Percentiles rank a stretch among this genome's conserved stretches.
Conservation (phyloP, 495 filamentous ascomycete species). For the Amorphotheca resinae region DNA sequence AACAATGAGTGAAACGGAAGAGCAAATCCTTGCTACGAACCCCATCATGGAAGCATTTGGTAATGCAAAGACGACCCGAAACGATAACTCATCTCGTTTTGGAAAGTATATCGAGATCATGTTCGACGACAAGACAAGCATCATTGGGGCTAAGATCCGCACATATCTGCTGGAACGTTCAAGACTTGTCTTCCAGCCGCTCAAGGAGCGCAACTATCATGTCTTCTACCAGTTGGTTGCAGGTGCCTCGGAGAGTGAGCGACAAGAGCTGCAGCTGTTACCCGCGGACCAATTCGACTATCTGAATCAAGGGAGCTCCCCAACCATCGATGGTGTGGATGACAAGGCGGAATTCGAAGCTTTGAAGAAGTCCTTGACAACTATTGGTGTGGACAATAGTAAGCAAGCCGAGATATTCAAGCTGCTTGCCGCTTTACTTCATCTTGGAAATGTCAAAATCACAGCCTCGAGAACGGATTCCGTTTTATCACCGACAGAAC, state of each 20-base stretch:
- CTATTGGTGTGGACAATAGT: conserved; percentile 66
- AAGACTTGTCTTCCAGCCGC: conserved; percentile 91
- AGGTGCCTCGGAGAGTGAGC: conserved; percentile 79
- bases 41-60: conserved; percentile 99
- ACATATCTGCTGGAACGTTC: conserved; percentile 95
- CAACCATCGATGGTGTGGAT: conserved; percentile 88
- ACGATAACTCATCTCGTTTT: conserved; percentile 98
- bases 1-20: conserved; percentile 94
- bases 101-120: conserved; percentile 99
- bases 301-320: conserved; percentile 87
- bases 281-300: conserved; percentile 89
- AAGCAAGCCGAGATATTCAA: conserved; percentile 82
- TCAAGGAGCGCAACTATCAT: conserved; percentile 98
- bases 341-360: conserved; percentile 88
- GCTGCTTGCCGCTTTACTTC: conserved; percentile 80
- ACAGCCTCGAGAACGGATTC: conserved; percentile 81
- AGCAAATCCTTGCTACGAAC: conserved; percentile 95
- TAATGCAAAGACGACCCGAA: conserved; percentile 96
- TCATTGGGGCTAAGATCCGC: conserved; percentile 93
- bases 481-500: conserved; percentile 65
- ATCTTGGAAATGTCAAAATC: conserved; percentile 94
- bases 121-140: conserved; percentile 91
- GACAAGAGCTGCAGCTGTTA: conserved; percentile 59
- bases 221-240: conserved; percentile 98
- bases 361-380: conserved; percentile 71